Evolutionary conservation across 2,329 filamentous ascomycete genomes (phyloP), one percentile per base, ranked within the genome.

Genomic region (Claviceps quebecensis): DNA sequence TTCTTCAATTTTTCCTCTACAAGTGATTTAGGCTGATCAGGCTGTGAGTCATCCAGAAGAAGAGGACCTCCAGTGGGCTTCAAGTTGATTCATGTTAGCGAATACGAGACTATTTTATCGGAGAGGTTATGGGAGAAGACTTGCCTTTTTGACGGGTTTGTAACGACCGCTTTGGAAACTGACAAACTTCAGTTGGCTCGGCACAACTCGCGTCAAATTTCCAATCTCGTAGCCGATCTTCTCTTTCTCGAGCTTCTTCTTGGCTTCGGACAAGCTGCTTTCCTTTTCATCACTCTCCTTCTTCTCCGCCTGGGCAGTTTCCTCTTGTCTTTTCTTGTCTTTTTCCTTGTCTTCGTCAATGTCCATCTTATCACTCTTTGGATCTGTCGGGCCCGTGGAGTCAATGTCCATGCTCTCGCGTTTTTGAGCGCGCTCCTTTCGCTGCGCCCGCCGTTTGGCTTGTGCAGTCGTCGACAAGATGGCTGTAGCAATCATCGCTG

Each of bases 401-500:
- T 97, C 91, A 48, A 96, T 77, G 57, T 97, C 91, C 90, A 98
- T 97, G 70, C 88, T 95, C 69, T 96, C 91, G 13, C 86, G 79
- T 55, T 87, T 80, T 62, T 89, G 86, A 39, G 93, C 87, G 56
- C 86, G 85, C 71, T 96, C 93, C 70, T 96, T 95, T 70, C 88
- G 89, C 67, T 94, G 86, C 2, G 91, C 91, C 60, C 93, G 82
- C 60, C 94, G 86, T 74, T 95, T 96, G 56, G 94, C 93, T 68
- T 97, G 93, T 1, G 91, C 91, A 2, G 93, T 98, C 4, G 94
- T 98, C 2, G 91, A 97, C 17, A 98, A 75, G 44, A 98, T 88
- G 23, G 94, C 93, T 9, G 93, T 96, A 59, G 94, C 93, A 58
- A 98, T 87, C 68, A 95, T 81, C 55, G 95, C 87, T 0, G 90